These are phyloP conservation scores for Adansonia madagascariensis DNA, from an alignment of 441 rosid species.

Conservation along the genomic window DNA sequence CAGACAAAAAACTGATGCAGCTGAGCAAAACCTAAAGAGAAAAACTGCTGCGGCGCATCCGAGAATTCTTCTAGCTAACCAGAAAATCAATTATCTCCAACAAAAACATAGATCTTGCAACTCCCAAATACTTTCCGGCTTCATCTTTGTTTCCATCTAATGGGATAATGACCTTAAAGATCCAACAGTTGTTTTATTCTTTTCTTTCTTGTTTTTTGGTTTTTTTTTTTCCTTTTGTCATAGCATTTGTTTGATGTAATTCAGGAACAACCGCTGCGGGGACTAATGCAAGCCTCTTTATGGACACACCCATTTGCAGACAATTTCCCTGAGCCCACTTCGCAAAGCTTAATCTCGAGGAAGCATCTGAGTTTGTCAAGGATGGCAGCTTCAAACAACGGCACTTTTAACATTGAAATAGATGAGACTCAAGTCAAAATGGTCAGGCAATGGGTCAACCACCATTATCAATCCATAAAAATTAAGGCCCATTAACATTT, in stretches of 20 bases:
- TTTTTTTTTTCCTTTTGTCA: conserved; percentile 13
- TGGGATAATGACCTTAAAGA: conserved; percentile 40
- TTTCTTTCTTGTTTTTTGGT: conserved; percentile 13
- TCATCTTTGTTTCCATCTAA: conserved; percentile 48
- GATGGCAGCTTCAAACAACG: conserved; percentile 36
- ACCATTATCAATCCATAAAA: not conserved
- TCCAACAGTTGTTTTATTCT: conserved; percentile 26
- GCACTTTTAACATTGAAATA: conserved; percentile 40
- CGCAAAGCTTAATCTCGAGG: conserved; percentile 72
- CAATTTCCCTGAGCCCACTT: conserved; percentile 59
- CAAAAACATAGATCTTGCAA: conserved; percentile 59
- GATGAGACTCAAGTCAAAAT: too few relatives aligned
- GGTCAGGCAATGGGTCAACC: too few relatives aligned
- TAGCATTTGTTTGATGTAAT: conserved; percentile 15
- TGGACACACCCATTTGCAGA: conserved; percentile 63
- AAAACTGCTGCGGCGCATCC: not conserved
- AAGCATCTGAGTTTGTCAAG: conserved; percentile 74
- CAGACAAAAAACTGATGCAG: conserved; percentile 15
- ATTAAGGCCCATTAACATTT: not conserved
- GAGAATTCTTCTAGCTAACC: conserved; percentile 8
- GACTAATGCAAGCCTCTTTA: conserved; percentile 40
- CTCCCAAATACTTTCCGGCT: conserved; percentile 55
- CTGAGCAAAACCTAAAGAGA: not conserved
- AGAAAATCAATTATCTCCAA: conserved; percentile 4
- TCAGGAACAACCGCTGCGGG: conserved; percentile 48